Evolutionary conservation across 1,284 basidiomycete genomes (phyloP), one percentile per base, ranked within the genome.

Genomic region (Trametes sp.): DNA sequence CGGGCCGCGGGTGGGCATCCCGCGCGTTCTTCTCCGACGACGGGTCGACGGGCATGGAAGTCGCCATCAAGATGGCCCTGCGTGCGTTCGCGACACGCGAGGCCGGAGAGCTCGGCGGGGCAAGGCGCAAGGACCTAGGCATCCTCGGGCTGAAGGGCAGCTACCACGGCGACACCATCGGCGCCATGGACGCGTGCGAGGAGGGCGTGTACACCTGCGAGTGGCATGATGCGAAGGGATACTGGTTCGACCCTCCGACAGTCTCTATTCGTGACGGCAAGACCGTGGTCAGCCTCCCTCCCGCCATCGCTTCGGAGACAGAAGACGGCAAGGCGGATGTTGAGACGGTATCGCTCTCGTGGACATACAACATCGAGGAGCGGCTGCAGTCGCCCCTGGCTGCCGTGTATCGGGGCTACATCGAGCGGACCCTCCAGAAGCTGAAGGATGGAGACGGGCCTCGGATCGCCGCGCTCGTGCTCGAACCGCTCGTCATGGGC

Each of bases 121-220:
- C 58, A 14, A 80, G 81, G n/a, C 81, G 80, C 67, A 87, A 85
- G 65, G 80, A 86, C 36, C 80, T 97, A 16, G 93, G 94, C 19
- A 85, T 99, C 0, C 76, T 99, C 2, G 97, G 97, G 0, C 74
- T 98, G 45, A 92, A 90, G 67, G 97, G 97, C 1, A 95, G 95
- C 72, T 99, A 99, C 78, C 97, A 99, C 72, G 97, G 97, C 7
- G 97, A 99, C 76, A 98, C 97, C 21, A 98, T 98, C 69, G 97
- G 97, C 1, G 91, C 92, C 0, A 98, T 99, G 97, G 95, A 98
- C 69, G 97, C 97, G 4, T 93, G 90, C 69, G 89, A 91, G 68
- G 93, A 95, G 71, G 93, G 93, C 14, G 90, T 97, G 1, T 99
- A 93, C 77, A 96, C 93, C 21, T 98, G 96, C 63, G 95, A 98